Evolutionary conservation across 2,329 filamentous ascomycete genomes (phyloP), one percentile per base, ranked within the genome.

Genomic region (Chalaropsis thielavioides): DNA sequence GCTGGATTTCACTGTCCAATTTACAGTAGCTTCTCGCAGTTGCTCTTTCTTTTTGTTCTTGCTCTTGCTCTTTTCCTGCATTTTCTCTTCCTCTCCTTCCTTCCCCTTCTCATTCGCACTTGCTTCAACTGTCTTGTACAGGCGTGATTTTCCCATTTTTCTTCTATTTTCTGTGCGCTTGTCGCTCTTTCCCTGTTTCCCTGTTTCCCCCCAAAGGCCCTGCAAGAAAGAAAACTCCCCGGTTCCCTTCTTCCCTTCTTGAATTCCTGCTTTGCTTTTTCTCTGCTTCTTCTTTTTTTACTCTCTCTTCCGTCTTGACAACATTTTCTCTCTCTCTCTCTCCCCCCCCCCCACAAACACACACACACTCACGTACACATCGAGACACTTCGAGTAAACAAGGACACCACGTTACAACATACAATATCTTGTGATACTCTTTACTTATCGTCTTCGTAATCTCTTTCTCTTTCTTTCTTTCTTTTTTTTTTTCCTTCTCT

Each of bases 31-130:
- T 60, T 68, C 64, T 62, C 65, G 60, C 65, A 49, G 68, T 69
- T 68, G 63, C 67, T 64, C 61, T 38, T 61, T 62, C 38, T 66
- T 66, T 66, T 66, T 68, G 66, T 58, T 38, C 54, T 58, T 58
- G 54, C 27, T 15, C 3, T 38, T 58, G 22, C 51, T 31, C 51
- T 64, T 68, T 63, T 67, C 62, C 54, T 62, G 59, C 61, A 51
- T 38, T 65, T 68, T 68, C 66, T 38, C 62, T 56, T 64, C 31
- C 31, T 31, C 31, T 31, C 31, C 31, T 31, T 31, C 31, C 68
- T 65, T 66, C 64, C 65, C 65, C 54, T 67, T 63, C 35, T 58
- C 24, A 65, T 65, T 61, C 70, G 68, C 69, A 69, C 68, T 70
- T 69, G 68, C 69, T 70, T 69, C 68, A 66, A 43, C 51, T 49